A percentile compares a stretch with the other conserved stretches of the same genome.
phyloP scores from a whole-genome alignment of 345 rosid genomes.

The Combretum micranthum region DNA sequence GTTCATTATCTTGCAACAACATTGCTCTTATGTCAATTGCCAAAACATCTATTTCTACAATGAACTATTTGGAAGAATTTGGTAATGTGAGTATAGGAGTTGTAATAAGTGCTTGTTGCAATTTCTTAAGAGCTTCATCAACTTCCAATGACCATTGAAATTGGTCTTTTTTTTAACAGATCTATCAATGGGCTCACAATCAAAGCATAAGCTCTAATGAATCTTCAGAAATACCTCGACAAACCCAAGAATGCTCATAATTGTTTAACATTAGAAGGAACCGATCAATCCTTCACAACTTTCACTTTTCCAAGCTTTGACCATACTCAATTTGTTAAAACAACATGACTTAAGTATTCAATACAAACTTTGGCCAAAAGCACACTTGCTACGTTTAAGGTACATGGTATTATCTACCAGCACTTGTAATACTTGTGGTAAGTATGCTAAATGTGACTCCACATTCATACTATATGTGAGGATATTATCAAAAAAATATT shows the following conservation, averaged over 20 bases:
- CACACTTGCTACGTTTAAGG: neutral
- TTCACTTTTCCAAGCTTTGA: neutral
- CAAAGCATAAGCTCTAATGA: neutral
- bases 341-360: neutral
- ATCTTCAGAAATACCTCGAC: neutral
- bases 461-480: neutral
- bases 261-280: neutral
- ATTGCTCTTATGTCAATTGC: too few relatives aligned
- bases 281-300: neutral
- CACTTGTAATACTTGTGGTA: neutral
- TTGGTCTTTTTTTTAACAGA: too few relatives aligned
- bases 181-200: neutral
- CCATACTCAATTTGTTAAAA: neutral
- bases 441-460: neutral
- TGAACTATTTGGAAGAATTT: too few relatives aligned
- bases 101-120: too few relatives aligned
- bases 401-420: neutral
- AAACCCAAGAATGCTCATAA: neutral
- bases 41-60: too few relatives aligned
- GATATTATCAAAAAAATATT: neutral
- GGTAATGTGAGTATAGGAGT: too few relatives aligned
- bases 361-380: neutral
- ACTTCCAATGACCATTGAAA: too few relatives aligned
- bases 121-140: too few relatives aligned
- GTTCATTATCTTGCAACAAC: too few relatives aligned